Evolutionary conservation across 2,329 filamentous ascomycete genomes (phyloP), one percentile per base, ranked within the genome.

Genomic region (Elsinoe perseae): DNA sequence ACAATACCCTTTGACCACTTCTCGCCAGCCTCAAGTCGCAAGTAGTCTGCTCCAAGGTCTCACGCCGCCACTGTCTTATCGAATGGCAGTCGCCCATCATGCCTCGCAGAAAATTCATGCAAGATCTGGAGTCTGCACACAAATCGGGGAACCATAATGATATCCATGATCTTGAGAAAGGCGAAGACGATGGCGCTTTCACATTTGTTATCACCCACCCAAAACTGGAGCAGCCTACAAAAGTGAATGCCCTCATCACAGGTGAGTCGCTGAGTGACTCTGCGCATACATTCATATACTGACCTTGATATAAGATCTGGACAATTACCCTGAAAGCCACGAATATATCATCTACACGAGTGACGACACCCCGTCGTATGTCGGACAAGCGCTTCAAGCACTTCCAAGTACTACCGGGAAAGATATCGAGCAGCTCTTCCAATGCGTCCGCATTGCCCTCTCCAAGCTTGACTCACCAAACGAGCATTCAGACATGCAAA

Each of bases 121-220:
- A 75, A 52, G 85, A 91, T 66, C 71, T 76, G 64, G 72, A 67
- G 25, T 69, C 71, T 42, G 75, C 70, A 6, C 71, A 20, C 18
- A 25, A 28, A 21, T 28, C 56, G 27, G 43, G 20, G 27, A 64
- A 66, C 38, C 64, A 70, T 18, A 63, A 63, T 1, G 71, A 77
- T 50, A 73, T 93, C 48, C 71, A 71, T 48, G 66, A 75, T 30
- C 71, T 95, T 21, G 71, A 72, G 30, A 72, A 74, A 32, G 86
- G 86, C 14, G 81, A 84, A 4, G 84, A 86, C 28, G 86, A 92
- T 68, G 87, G 86, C 52, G 82, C 87, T 57, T 75, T 95, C 57
- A 77, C 77, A 12, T 86, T 92, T 66, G 74, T 70, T 3, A 87
- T 78, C 62, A 59, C 65, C 40, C 70, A 71, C 27, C 14, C 28